Percentiles rank a stretch among this genome's conserved stretches.
These are phyloP conservation scores for Globisporangium yorkense DNA, from an alignment of 352 stramenopile genomes.

Conservation along the genomic window DNA sequence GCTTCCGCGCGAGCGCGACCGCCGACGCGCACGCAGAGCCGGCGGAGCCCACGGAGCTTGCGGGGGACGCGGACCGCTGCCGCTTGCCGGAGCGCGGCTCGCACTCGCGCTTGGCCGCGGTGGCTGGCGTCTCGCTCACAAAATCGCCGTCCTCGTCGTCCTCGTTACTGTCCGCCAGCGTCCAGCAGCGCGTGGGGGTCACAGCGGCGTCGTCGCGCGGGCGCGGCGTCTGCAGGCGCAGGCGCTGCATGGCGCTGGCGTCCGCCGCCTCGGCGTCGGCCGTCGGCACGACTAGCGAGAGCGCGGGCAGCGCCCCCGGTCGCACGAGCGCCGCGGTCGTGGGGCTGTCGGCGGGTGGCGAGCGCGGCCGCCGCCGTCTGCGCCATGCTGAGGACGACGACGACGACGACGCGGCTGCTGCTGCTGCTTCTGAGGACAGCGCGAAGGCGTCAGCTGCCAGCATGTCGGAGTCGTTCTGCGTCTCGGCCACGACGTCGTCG, in stretches of 20 bases:
- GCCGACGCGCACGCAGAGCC: constrained; percentile 9
- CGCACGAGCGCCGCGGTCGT: constrained; percentile 7
- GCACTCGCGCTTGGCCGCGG: not conserved
- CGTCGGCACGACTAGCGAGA: constrained; percentile 12
- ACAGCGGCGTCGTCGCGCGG: not conserved
- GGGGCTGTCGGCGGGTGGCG: constrained; percentile 2
- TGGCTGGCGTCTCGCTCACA: constrained; percentile 3
- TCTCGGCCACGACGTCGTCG: constrained; percentile 1
- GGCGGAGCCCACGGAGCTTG: constrained; percentile 5
- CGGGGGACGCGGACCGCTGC: constrained; percentile 2
- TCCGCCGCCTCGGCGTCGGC: not conserved
- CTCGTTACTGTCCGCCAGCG: not conserved
- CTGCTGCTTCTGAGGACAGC: not conserved
- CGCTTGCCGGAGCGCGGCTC: not conserved
- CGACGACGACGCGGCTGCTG: too few species aligned
- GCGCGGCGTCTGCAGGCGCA: constrained; percentile 13
- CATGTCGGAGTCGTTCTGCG: constrained; percentile 3
- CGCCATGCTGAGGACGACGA: too few species aligned
- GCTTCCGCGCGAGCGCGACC: constrained; percentile 10
- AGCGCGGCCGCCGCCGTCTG: not conserved
- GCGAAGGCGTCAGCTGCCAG: not conserved
- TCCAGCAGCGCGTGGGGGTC: not conserved
- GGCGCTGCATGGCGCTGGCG: constrained; percentile 12
- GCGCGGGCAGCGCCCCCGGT: constrained; percentile 3
- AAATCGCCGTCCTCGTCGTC: not conserved